Evolutionary conservation across 352 stramenopile genomes (phyloP).

Genomic region (Globisporangium perplexum): DNA sequence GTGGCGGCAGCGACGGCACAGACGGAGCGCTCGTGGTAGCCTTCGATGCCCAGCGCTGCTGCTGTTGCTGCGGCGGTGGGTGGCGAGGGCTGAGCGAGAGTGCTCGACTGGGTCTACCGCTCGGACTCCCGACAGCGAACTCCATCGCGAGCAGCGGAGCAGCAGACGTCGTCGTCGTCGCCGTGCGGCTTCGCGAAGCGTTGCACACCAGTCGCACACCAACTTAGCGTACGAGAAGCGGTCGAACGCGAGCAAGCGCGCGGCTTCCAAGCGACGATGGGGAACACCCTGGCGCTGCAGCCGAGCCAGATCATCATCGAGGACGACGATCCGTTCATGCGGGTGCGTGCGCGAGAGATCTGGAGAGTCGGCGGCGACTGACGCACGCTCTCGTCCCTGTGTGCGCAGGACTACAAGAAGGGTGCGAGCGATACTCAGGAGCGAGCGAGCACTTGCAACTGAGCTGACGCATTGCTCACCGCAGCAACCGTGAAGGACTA

Average conservation of each 20-base stretch:
- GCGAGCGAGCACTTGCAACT: not conserved
- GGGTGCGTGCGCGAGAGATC: constrained; percentile 12
- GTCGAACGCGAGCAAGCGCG: too few relatives aligned
- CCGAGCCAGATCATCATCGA: constrained; percentile 33
- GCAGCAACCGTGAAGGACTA: constrained; percentile 39
- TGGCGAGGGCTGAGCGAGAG: not conserved
- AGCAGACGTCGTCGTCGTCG: too few relatives aligned
- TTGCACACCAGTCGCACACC: too few relatives aligned
- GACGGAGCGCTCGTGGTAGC: not conserved
- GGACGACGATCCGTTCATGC: constrained; percentile 34
- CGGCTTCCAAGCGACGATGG: too few relatives aligned
- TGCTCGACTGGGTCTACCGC: not conserved
- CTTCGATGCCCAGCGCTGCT: not conserved
- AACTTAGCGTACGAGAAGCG: too few relatives aligned
- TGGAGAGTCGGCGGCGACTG: not conserved
- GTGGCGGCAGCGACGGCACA: constrained; percentile 1
- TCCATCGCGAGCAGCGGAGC: constrained; percentile 1
- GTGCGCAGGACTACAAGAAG: constrained; percentile 29
- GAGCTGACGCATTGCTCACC: not conserved
- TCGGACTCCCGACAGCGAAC: not conserved
- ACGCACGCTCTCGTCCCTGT: not conserved
- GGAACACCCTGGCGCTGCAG: constrained; percentile 34
- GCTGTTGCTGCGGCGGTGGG: not conserved
- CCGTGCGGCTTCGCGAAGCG: too few relatives aligned
- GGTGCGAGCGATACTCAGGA: constrained; percentile 1